Percentiles rank a stretch among this genome's conserved stretches.
phyloP scores from a whole-genome alignment of 495 filamentous ascomycete genomes.

The Pseudomonodictys pantanalensis region DNA sequence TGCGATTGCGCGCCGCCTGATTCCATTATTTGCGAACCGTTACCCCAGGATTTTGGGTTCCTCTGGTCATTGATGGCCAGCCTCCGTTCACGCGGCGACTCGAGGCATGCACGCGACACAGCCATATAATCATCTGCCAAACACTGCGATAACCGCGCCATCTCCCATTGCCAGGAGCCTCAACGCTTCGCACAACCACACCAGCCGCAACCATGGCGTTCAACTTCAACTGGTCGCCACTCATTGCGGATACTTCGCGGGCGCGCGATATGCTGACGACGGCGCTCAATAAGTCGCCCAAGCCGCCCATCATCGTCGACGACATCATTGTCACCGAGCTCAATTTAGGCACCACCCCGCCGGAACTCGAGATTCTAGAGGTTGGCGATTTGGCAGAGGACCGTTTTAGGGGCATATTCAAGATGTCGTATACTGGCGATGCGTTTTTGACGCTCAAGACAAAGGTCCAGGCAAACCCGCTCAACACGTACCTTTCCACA shows the following conservation, averaged over 20 bases:
- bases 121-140: conserved; percentile 12
- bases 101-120: conserved; percentile 33
- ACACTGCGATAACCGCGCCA: background rate
- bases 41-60: background rate
- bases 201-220: conserved; percentile 70
- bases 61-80: conserved; percentile 2
- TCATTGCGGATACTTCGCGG: conserved; percentile 87
- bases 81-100: conserved; percentile 30
- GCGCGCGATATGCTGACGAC: conserved; percentile 92
- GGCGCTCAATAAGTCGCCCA: conserved; percentile 95
- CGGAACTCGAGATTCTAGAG: conserved; percentile 92
- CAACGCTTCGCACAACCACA: conserved; percentile 6
- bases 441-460: conserved; percentile 92
- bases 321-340: conserved; percentile 98
- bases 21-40: background rate
- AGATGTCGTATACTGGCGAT: conserved; percentile 96
- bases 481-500: conserved; percentile 91
- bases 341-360: conserved; percentile 88
- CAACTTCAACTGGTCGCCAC: conserved; percentile 99
- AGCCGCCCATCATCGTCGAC: conserved; percentile 98
- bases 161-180: conserved; percentile 1
- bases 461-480: conserved; percentile 92
- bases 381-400: conserved; percentile 96
- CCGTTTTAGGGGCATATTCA: conserved; percentile 95
- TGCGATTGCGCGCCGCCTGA: background rate